phyloP scores from a whole-genome alignment of 164 flowering plant genomes.

The Macadamia tetraphylla region DNA sequence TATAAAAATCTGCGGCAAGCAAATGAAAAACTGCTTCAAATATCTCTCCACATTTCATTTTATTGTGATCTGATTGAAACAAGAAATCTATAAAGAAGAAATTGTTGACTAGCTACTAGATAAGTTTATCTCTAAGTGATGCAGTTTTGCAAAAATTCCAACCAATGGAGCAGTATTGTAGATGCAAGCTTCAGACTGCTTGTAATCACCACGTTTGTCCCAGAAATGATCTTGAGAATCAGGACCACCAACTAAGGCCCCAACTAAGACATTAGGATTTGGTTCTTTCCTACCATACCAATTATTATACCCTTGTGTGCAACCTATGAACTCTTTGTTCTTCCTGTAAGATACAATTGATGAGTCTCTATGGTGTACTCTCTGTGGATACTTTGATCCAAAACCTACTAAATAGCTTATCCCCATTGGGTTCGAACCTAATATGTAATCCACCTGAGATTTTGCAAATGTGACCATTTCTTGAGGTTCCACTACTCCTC shows the following conservation, averaged over 20 bases:
- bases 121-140: constrained; percentile 18
- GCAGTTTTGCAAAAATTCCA: constrained; percentile 76
- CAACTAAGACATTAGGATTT: constrained; percentile 75
- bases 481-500: constrained; percentile 30
- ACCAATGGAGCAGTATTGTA: constrained; percentile 94
- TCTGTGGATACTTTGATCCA: constrained; percentile 58
- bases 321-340: constrained; percentile 79
- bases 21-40: no score
- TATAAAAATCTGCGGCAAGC: no score
- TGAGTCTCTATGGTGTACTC: constrained; percentile 91
- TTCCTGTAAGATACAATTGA: constrained; percentile 65
- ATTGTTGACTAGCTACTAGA: no score
- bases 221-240: constrained; percentile 54
- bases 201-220: constrained; percentile 63
- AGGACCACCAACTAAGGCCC: constrained; percentile 96
- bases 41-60: no score
- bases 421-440: constrained; percentile 78
- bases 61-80: no score
- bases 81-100: no score
- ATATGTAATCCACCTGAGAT: constrained; percentile 76
- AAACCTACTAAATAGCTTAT: constrained; percentile 86
- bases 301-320: constrained; percentile 92
- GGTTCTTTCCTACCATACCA: constrained; percentile 60
- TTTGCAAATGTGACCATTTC: constrained; percentile 59
- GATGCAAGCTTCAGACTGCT: constrained; percentile 98